Base-by-base conservation (phyloP, 2,329 filamentous ascomycete genomes). In the Penicillium paneum region DNA sequence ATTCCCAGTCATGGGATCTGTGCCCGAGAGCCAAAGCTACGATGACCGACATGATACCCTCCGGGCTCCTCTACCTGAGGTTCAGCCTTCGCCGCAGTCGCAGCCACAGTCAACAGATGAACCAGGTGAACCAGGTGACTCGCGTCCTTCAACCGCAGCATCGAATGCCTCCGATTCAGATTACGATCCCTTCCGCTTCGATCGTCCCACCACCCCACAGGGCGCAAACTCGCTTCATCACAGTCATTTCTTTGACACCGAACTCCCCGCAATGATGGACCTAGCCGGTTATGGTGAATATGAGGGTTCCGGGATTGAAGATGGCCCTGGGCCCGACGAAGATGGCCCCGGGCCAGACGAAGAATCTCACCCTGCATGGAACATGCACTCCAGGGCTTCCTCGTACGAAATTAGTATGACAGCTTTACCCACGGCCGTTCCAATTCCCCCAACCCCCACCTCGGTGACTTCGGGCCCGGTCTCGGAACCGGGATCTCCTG, bases 321-420 rank as follows among this genome's bases (percentile, higher is more conserved):
- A 81, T 73, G 58, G 81, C 73, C 69, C 84, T 70, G 55, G 79
- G 64, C 74, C 81, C 76, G 51, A 84, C 75, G 48, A 84, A 77
- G 57, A 81, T 73, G 58, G 81, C 73, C 69, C 84, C 70, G 55
- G 79, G 64, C 74, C 81, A 76, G 51, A 84, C 75, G 48, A 84
- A 77, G 57, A 84, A 63, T 15, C 76, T 73, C 6, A 82, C 12
- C 58, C 62, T 2, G 19, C 43, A 36, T 66, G 66, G 68, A 61
- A 60, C 10, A 55, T 65, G 11, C 59, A 57, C 21, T 21, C 49
- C 8, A 17, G 17, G 53, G 55, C 13, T 44, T 59, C 12, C 39
- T 59, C 28, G 39, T 57, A 19, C 32, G 52, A 57, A 4, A 52
- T 62, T 11, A 59, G 17, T 40, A 32, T 65, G 38, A 59, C 64